Conservation (phyloP, 2,329 filamentous ascomycete genomes). For the Trichoderma atroviride region DNA sequence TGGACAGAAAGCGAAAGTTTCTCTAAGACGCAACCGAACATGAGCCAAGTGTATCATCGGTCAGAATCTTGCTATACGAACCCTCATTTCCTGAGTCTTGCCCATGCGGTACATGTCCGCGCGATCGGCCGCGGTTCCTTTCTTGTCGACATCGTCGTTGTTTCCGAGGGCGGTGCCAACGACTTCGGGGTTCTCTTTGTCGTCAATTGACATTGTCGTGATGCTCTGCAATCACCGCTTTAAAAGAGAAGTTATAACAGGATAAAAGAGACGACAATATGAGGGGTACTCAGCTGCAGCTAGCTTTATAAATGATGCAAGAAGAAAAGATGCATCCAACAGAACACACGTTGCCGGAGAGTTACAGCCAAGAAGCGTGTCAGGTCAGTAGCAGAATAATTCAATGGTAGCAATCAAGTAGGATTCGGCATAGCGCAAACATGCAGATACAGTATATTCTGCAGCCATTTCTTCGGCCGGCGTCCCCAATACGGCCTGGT, state of each 20-base stretch:
- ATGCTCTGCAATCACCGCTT: background rate
- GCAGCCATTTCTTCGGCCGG: background rate
- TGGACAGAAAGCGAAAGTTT: constrained; percentile 12
- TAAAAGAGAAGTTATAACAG: background rate
- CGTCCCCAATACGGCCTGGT: background rate
- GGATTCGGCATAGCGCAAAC: background rate
- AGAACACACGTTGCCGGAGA: constrained; percentile 3
- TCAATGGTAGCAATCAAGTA: background rate
- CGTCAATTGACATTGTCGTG: background rate
- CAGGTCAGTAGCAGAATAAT: background rate
- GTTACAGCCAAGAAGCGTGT: background rate
- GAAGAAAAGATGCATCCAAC: background rate
- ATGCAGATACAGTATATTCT: background rate
- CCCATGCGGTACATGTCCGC: constrained; percentile 20
- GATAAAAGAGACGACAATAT: background rate
- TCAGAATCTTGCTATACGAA: background rate
- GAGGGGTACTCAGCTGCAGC: background rate
- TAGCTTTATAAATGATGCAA: background rate
- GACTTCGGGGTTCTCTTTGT: background rate
- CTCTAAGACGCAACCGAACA: background rate
- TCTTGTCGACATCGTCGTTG: background rate
- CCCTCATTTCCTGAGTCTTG: constrained; percentile 6
- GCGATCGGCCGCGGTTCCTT: constrained; percentile 6
- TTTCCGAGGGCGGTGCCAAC: background rate
- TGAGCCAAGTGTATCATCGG: background rate